Conservation (phyloP, 1,284 basidiomycete species). For the Marasmius fiardii region DNA sequence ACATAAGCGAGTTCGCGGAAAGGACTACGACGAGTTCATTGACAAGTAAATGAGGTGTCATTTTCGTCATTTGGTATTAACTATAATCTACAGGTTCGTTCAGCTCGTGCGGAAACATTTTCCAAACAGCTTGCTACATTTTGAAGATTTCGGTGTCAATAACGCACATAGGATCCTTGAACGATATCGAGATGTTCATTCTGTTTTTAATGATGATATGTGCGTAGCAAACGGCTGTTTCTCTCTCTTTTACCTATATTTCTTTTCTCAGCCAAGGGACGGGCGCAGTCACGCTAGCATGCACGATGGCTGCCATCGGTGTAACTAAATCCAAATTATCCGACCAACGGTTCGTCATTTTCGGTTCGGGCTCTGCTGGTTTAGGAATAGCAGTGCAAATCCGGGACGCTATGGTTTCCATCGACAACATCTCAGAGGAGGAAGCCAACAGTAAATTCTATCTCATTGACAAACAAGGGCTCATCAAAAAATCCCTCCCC, state of each 20-base stretch:
- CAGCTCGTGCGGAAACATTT: constrained; percentile 47
- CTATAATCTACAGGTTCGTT: constrained; percentile 34
- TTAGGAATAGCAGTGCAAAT: constrained; percentile 74
- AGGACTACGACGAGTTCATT: constrained; percentile 65
- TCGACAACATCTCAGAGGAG: constrained; percentile 51
- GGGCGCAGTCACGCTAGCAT: constrained; percentile 80
- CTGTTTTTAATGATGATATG: constrained; percentile 83
- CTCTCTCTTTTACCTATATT: not conserved
- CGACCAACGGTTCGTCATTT: constrained; percentile 77
- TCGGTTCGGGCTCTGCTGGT: constrained; percentile 82
- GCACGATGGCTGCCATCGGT: constrained; percentile 71
- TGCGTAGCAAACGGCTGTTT: constrained; percentile 24
- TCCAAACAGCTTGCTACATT: constrained; percentile 57
- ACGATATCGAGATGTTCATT: constrained; percentile 61
- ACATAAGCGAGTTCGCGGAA: constrained; percentile 58
- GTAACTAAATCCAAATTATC: constrained; percentile 67
- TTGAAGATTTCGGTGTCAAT: constrained; percentile 75
- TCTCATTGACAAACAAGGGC: constrained; percentile 59
- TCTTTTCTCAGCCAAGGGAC: constrained; percentile 68
- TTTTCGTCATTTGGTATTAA: not conserved
- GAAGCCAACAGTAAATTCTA: constrained; percentile 68
- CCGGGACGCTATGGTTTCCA: constrained; percentile 70
- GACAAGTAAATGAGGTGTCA: constrained; percentile 46
- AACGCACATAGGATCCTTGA: constrained; percentile 75
- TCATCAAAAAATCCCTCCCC: constrained; percentile 49